Percentiles rank a stretch among this genome's conserved stretches.
Evolutionary conservation across 257 asterid species (phyloP).

Genomic region (Primulina huaijiensis): DNA sequence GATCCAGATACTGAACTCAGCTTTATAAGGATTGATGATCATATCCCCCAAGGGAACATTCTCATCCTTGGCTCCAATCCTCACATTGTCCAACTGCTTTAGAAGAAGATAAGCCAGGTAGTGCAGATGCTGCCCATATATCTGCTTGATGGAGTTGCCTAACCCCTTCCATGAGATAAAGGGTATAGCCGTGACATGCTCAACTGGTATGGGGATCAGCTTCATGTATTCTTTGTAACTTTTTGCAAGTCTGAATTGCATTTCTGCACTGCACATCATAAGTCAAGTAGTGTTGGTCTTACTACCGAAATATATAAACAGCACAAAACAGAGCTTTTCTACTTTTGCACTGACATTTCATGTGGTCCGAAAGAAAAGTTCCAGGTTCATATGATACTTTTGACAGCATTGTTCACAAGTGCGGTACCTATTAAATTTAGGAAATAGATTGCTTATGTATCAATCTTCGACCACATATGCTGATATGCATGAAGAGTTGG

Average conservation of each 20-base stretch:
- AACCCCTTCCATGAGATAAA: conserved; percentile 63
- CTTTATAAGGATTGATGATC: conserved; percentile 55
- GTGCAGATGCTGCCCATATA: conserved; percentile 71
- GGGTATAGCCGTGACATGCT: conserved; percentile 51
- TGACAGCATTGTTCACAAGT: not conserved
- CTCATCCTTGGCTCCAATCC: conserved; percentile 48
- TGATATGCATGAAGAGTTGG: too few species aligned
- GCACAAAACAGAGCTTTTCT: too few species aligned
- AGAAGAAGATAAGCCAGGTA: conserved; percentile 66
- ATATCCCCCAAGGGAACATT: conserved; percentile 37
- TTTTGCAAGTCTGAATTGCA: conserved; percentile 33
- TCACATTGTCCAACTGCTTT: conserved; percentile 46
- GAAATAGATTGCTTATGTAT: too few species aligned
- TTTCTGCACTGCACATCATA: conserved; percentile 34
- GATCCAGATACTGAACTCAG: conserved; percentile 67
- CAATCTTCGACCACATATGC: too few species aligned
- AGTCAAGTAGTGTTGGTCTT: not conserved
- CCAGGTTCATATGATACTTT: not conserved
- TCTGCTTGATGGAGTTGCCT: conserved; percentile 52
- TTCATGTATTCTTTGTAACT: conserved; percentile 53
- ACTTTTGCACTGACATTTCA: not conserved
- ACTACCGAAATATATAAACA: too few species aligned
- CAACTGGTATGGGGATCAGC: conserved; percentile 47
- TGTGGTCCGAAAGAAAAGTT: not conserved
- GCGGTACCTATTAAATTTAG: too few species aligned